phyloP scores from a whole-genome alignment of 257 asterid species.

The Solanum microdontum region DNA sequence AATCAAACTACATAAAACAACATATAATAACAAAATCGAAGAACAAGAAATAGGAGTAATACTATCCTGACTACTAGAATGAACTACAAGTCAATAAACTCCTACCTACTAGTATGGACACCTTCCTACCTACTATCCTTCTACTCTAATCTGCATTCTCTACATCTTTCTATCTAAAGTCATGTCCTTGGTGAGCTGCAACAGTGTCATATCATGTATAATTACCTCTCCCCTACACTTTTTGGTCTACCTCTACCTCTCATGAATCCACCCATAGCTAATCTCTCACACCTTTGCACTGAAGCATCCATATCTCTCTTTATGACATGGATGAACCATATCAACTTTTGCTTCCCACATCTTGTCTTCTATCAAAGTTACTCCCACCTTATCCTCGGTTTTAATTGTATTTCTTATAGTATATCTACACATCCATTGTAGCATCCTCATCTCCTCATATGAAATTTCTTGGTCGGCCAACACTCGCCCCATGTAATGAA shows the following conservation, averaged over 20 bases:
- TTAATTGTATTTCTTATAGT: too few relatives aligned
- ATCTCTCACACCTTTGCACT: not conserved
- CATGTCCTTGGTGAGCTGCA: not conserved
- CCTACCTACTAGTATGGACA: not conserved
- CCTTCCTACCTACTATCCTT: not conserved
- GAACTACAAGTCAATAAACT: not conserved
- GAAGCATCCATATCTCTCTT: not conserved
- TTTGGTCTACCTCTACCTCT: not conserved
- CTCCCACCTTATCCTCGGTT: too few relatives aligned
- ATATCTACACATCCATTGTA: too few relatives aligned
- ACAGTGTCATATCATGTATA: not conserved
- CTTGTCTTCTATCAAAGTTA: not conserved
- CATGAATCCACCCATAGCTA: not conserved
- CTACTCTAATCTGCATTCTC: not conserved
- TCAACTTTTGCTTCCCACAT: not conserved
- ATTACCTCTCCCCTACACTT: not conserved
- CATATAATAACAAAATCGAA: not conserved
- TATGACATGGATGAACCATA: not conserved
- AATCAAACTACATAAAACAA: not conserved
- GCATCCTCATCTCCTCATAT: too few relatives aligned
- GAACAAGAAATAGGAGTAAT: not conserved
- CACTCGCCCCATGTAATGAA: too few relatives aligned
- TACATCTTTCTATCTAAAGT: not conserved
- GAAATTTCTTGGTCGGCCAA: too few relatives aligned
- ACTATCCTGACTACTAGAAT: not conserved